phyloP scores from a whole-genome alignment of 306 rosid genomes.

The Styphnolobium japonicum region DNA sequence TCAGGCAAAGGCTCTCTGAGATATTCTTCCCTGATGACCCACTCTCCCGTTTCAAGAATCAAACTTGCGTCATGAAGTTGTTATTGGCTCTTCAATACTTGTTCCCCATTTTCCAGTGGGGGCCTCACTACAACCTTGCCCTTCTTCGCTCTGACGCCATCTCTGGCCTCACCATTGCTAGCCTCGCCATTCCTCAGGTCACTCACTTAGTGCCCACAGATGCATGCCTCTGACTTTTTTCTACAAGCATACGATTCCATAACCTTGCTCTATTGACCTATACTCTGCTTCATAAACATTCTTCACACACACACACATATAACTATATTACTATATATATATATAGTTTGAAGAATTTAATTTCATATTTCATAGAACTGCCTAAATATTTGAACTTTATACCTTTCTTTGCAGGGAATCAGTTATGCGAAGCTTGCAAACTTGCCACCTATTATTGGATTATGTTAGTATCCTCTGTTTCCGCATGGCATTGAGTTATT shows the following conservation, averaged over 20 bases:
- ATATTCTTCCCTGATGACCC: conserved; percentile 94
- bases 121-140: conserved; percentile 47
- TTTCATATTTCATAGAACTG: not conserved
- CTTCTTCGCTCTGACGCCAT: conserved; percentile 73
- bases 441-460: conserved; percentile 90
- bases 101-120: conserved; percentile 89
- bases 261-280: too few relatives aligned
- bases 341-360: not conserved
- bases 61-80: conserved; percentile 43
- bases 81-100: conserved; percentile 59
- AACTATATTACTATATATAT: too few relatives aligned
- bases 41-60: conserved; percentile 65
- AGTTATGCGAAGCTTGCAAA: conserved; percentile 95
- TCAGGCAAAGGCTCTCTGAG: conserved; percentile 61
- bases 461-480: conserved; percentile 58
- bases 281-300: not conserved
- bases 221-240: too few relatives aligned
- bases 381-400: not conserved
- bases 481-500: not conserved
- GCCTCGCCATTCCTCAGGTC: conserved; percentile 97
- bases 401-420: conserved; percentile 65
- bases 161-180: conserved; percentile 96
- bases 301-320: too few relatives aligned
- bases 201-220: too few relatives aligned
- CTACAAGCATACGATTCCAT: too few relatives aligned